phyloP scores from a whole-genome alignment of 192 early-diverging fungal species.

The Backusella australiensis region DNA sequence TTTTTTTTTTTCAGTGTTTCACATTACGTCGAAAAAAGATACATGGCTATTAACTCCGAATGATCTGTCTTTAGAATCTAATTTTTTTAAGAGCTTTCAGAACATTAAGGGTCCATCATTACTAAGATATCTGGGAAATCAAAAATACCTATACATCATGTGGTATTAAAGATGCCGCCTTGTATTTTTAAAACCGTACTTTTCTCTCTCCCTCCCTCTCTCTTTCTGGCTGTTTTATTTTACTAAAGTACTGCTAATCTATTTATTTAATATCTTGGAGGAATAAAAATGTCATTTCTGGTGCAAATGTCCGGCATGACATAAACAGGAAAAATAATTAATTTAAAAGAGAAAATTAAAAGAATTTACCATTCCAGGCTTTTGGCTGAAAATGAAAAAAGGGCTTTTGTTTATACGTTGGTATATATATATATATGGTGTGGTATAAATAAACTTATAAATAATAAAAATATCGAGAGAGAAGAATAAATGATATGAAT shows the following conservation, averaged over 20 bases:
- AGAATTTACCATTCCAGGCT: neutral
- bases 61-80: neutral
- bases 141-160: neutral
- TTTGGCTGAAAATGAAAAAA: neutral
- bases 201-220: too few relatives aligned
- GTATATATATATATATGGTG: neutral
- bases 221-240: neutral
- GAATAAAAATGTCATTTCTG: neutral
- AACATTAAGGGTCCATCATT: conserved; percentile 4
- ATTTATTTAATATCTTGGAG: neutral
- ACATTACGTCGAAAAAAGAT: neutral
- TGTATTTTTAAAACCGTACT: neutral
- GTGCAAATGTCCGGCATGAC: neutral
- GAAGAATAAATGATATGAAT: neutral
- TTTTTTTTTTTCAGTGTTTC: neutral
- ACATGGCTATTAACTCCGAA: neutral
- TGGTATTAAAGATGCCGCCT: neutral
- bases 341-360: neutral
- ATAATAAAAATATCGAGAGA: neutral
- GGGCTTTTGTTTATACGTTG: neutral
- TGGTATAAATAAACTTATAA: too few relatives aligned
- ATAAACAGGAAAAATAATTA: neutral
- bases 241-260: neutral
- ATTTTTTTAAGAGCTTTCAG: neutral
- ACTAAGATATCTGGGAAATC: neutral